Evolutionary conservation across 2,329 filamentous ascomycete species (phyloP), one percentile per base, ranked within the genome.

Genomic region (Colletotrichum viniferum): DNA sequence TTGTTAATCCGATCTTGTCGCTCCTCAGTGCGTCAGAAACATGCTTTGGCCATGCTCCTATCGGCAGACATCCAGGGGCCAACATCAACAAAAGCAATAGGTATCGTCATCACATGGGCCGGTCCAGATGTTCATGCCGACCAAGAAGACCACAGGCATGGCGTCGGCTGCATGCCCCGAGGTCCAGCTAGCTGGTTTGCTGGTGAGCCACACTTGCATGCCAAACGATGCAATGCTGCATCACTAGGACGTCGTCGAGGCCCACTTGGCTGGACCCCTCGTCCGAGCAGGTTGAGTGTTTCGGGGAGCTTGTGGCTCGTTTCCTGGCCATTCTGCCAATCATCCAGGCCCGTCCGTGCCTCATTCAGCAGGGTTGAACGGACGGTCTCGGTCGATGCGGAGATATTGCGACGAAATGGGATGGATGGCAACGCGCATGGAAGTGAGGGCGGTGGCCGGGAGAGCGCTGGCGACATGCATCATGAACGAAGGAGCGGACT

Each of bases 181-280:
- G 43, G 43, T 52, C 43, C 10, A 52, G 24, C 36, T 26, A 34
- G 28, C 36, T 12, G 26, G 60, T 34, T 28, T 58, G 69, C 34
- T 63, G 64, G 34, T 26, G 56, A 69, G 63, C 73, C 73, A 69
- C 73, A 73, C 69, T 69, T 67, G 71, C 65, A 66, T 70, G 64
- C 65, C 60, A 69, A 52, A 70, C 64, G 66, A 76, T 76, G 74
- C 74, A 76, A 74, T 76, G 60, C 48, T 70, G 74, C 74, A 66
- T 76, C 73, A 55, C 71, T 69, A 55, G 60, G 65, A 58, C 43
- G 21, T 73, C 58, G 43, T 64, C 26, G 14, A 32, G 70, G 34
- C 55, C 64, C 73, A 68, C 69, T 67, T 76, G 43, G 73, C 73
- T 73, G 73, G 69, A 72, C 55, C 69, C 69, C 52, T 71, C 48